Evolutionary conservation across 371 early-diverging fungal species (phyloP).

Genomic region (Batkoa obscura): DNA sequence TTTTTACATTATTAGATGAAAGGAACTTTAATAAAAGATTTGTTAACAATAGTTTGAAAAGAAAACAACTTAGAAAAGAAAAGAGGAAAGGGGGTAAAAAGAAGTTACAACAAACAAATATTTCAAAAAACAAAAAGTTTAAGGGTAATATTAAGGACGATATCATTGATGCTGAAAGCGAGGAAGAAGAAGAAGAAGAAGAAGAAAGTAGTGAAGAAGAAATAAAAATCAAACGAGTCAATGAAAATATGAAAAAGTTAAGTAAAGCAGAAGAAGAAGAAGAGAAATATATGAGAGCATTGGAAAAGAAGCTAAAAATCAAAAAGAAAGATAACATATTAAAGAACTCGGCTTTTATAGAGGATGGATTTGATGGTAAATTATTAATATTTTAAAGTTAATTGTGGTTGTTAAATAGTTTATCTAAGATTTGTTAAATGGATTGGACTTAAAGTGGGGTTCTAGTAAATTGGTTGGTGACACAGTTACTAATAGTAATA

Average conservation of each 20-base stretch:
- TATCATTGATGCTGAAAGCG: background rate
- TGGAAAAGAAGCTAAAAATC: conserved; percentile 59
- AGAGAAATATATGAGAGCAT: conserved; percentile 50
- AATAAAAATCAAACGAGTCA: conserved; percentile 31
- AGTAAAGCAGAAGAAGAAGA: conserved; percentile 23
- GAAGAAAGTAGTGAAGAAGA: background rate
- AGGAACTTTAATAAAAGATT: background rate
- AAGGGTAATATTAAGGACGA: background rate
- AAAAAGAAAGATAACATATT: conserved; percentile 19
- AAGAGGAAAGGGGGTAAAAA: conserved; percentile 7
- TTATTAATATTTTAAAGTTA: conserved; percentile 19
- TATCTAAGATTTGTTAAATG: no score
- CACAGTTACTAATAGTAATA: no score
- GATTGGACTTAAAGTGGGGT: no score
- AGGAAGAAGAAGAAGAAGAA: background rate
- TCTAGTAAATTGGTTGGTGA: no score
- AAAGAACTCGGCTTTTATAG: conserved; percentile 24
- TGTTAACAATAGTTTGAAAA: background rate
- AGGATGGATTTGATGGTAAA: conserved; percentile 1
- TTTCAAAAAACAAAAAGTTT: background rate
- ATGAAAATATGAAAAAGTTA: conserved; percentile 8
- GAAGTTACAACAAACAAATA: conserved; percentile 13
- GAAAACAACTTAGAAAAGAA: background rate
- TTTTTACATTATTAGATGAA: background rate
- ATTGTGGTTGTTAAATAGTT: background rate